Evolutionary conservation across 805 yeast genomes (phyloP).

Genomic region (Candida mattraensis): DNA sequence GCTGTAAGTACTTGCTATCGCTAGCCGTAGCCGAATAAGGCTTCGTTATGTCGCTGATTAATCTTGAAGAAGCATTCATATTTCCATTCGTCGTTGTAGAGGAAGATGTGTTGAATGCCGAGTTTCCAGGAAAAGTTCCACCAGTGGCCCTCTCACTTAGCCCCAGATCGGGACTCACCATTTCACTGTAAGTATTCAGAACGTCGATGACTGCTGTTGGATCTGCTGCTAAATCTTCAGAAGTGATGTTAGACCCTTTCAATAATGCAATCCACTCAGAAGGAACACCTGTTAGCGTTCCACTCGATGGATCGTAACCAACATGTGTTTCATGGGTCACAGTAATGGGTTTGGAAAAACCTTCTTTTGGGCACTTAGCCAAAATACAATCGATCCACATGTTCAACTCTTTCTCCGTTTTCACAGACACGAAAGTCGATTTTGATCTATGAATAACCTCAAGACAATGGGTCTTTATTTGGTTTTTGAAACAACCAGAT

Average conservation of each 20-base stretch:
- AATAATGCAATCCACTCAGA: slow-evolving; percentile 57
- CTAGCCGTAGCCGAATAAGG: slow-evolving; percentile 25
- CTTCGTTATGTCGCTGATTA: slow-evolving; percentile 33
- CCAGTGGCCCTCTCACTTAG: slow-evolving; percentile 27
- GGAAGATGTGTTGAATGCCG: slow-evolving; percentile 12
- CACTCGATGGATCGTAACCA: slow-evolving; percentile 77
- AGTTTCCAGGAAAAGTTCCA: slow-evolving; percentile 6
- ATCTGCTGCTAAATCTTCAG: slow-evolving; percentile 61
- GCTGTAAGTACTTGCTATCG: slow-evolving; percentile 30
- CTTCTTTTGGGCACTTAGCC: slow-evolving; percentile 62
- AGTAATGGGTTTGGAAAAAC: slow-evolving; percentile 89
- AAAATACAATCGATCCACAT: slow-evolving; percentile 91
- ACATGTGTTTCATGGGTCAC: slow-evolving; percentile 93
- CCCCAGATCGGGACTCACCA: slow-evolving; percentile 39
- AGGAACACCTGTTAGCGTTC: slow-evolving; percentile 51
- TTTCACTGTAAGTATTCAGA: slow-evolving; percentile 50
- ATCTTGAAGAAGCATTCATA: slow-evolving; percentile 13
- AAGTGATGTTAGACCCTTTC: slow-evolving; percentile 58
- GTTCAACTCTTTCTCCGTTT: slow-evolving; percentile 74
- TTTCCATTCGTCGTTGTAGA: slow-evolving; percentile 3
- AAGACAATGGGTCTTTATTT: slow-evolving; percentile 74
- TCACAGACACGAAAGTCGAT: slow-evolving; percentile 72
- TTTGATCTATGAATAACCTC: slow-evolving; percentile 70
- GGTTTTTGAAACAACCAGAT: slow-evolving; percentile 63
- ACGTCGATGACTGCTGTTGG: slow-evolving; percentile 66